Evolutionary conservation across 2,329 filamentous ascomycete species (phyloP).

Genomic region (Fusarium secorum): DNA sequence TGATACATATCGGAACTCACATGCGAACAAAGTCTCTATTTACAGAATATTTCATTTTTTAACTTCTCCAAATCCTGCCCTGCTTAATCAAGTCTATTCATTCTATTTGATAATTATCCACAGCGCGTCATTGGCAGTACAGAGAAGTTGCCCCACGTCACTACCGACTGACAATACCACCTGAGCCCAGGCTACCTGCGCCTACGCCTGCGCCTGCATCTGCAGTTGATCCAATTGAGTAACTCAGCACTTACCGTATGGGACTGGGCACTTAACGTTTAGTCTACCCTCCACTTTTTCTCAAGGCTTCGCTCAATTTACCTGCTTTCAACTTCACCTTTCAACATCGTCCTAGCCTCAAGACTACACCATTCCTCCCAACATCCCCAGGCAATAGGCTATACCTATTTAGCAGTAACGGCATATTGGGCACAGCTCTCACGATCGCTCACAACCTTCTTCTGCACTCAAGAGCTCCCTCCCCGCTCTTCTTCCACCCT

Average conservation of each 20-base stretch:
- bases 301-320: conserved; percentile 8
- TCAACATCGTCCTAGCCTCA: not conserved
- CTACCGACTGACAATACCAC: conserved; percentile 12
- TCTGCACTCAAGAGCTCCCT: not conserved
- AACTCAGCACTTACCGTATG: not conserved
- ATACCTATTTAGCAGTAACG: not conserved
- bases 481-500: conserved; percentile 7
- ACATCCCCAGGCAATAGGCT: not conserved
- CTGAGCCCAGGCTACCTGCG: not conserved
- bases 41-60: not conserved
- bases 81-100: not conserved
- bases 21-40: not conserved
- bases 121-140: conserved; percentile 31
- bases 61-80: conserved; percentile 1
- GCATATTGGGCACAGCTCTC: not conserved
- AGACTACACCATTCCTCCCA: not conserved
- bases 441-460: not conserved
- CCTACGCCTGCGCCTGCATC: not conserved
- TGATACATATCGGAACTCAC: not conserved
- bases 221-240: conserved; percentile 2
- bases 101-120: conserved; percentile 8
- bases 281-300: not conserved
- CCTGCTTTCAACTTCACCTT: conserved; percentile 23
- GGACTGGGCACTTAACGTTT: not conserved
- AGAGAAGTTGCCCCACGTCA: conserved; percentile 35